These are phyloP conservation scores for Colletotrichum lini DNA, from an alignment of 2,329 filamentous ascomycete species.

Conservation along the genomic window DNA sequence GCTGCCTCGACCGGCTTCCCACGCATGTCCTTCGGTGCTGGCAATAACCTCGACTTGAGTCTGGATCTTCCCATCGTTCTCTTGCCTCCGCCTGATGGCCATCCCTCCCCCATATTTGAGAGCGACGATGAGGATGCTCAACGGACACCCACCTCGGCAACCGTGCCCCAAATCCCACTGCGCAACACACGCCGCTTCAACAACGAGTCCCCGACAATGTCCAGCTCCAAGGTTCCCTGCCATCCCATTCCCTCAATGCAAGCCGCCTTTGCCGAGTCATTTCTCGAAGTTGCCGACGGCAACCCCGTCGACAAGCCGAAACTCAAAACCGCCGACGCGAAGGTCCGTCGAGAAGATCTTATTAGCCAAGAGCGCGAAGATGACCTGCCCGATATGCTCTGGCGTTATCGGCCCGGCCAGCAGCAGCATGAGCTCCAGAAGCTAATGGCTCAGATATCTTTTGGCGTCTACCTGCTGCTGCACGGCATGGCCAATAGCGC, in stretches of 20 bases:
- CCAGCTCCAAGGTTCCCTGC: constrained; percentile 51
- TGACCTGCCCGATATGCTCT: constrained; percentile 79
- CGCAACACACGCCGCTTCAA: constrained; percentile 32
- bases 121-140: constrained; percentile 40
- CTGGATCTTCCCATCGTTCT: constrained; percentile 42
- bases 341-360: constrained; percentile 74
- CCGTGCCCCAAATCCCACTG: constrained; percentile 37
- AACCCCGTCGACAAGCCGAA: constrained; percentile 64
- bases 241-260: constrained; percentile 86
- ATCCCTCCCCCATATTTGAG: constrained; percentile 25
- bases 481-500: constrained; percentile 91
- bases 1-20: constrained; percentile 41
- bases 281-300: constrained; percentile 77
- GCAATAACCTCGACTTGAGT: constrained; percentile 38
- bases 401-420: constrained; percentile 83
- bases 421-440: constrained; percentile 91
- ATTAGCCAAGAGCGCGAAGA: constrained; percentile 79
- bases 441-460: constrained; percentile 91
- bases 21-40: constrained; percentile 43
- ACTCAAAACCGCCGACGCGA: constrained; percentile 69
- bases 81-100: constrained; percentile 35
- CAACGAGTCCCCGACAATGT: constrained; percentile 33
- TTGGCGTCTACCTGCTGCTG: constrained; percentile 90
- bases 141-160: constrained; percentile 39
- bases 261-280: constrained; percentile 85